Evolutionary conservation across 192 early-diverging fungal genomes (phyloP).

Genomic region (Cladochytrium replicatum): DNA sequence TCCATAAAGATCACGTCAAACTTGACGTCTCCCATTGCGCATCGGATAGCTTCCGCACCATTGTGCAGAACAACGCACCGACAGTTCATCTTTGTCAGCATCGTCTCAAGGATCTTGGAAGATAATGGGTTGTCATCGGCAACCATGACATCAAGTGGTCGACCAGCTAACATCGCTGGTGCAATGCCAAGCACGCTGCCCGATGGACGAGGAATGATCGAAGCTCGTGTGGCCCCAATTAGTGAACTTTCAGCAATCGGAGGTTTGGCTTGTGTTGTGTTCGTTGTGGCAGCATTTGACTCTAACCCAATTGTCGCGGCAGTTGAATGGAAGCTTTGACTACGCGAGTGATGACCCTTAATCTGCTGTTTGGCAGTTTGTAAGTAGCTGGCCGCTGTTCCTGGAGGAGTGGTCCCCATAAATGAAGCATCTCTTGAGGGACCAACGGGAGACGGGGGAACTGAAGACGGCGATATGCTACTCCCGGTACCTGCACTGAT

Average conservation of each 20-base stretch:
- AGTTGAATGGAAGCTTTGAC: no score
- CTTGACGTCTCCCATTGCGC: conserved; percentile 75
- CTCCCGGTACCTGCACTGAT: not conserved
- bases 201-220: no score
- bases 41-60: conserved; percentile 83
- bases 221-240: not conserved
- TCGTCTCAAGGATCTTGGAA: conserved; percentile 83
- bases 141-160: conserved; percentile 48
- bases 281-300: not conserved
- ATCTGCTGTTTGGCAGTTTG: no score
- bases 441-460: not conserved
- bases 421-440: not conserved
- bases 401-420: not conserved
- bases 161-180: not conserved
- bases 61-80: conserved; percentile 78
- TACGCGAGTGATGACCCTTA: no score
- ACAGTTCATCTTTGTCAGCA: conserved; percentile 62
- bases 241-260: not conserved
- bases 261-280: not conserved
- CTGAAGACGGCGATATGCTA: not conserved
- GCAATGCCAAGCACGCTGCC: not conserved
- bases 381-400: no score
- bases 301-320: no score
- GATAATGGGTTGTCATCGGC: conserved; percentile 89
- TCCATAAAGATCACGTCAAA: conserved; percentile 95